Conservation (phyloP, 2,329 filamentous ascomycete genomes). For the Alternaria incomplexa region DNA sequence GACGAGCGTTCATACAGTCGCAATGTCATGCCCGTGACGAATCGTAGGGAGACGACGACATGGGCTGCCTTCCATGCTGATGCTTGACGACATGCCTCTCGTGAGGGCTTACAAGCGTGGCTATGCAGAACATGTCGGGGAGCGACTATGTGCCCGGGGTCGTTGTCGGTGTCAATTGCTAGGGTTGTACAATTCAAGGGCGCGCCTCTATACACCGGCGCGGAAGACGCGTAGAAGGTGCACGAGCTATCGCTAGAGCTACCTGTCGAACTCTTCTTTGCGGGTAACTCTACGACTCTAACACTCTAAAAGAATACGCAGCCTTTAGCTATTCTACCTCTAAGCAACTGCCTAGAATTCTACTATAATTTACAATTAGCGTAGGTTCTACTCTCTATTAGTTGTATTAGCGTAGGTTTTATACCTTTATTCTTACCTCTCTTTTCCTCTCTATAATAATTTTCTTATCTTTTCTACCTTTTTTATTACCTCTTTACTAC, state of each 20-base stretch:
- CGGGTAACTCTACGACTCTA: not conserved
- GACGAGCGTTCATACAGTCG: not conserved
- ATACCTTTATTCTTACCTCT: too few species aligned
- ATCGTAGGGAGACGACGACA: not conserved
- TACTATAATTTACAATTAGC: too few species aligned
- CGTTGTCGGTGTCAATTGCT: not conserved
- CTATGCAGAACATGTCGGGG: not conserved
- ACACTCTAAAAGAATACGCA: not conserved
- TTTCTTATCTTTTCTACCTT: too few species aligned
- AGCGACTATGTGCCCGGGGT: too few species aligned
- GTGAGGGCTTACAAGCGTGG: not conserved
- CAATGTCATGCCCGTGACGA: too few species aligned
- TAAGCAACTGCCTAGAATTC: too few species aligned
- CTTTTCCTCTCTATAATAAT: too few species aligned
- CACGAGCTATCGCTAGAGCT: not conserved
- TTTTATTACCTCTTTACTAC: too few species aligned
- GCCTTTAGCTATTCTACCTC: not conserved
- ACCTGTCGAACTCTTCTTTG: not conserved
- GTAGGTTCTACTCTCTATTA: too few species aligned
- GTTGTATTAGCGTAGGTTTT: too few species aligned
- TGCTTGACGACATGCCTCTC: not conserved
- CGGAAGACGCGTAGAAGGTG: not conserved
- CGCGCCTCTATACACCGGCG: not conserved
- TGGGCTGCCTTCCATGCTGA: not conserved
- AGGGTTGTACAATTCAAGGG: not conserved